Base-by-base conservation (phyloP, 208 protist species). In the Trichomonas vaginalis region DNA sequence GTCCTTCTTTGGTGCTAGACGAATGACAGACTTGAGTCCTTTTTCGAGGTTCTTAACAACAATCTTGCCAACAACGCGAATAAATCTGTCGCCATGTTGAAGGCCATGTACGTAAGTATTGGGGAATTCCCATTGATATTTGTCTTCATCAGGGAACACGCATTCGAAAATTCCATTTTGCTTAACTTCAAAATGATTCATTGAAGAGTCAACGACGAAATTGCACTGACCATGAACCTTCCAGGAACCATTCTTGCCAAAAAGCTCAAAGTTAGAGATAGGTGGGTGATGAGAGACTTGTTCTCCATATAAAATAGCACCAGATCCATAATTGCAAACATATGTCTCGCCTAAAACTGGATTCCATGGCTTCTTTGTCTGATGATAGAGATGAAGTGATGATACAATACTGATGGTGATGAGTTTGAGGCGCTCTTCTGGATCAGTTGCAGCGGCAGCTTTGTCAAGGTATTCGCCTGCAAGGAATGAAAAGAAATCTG, bases 261-360 rank as follows among this genome's bases (percentile, higher is more conserved):
- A 92, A 0, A 96, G n/a, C 62, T 96, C 82, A 17, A 87, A 48
- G 21, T 95, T 70, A 17, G 96, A 96, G 3, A 96, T 83, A 35
- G 96, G 96, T 45, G 96, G 96, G 45, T 96, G 96, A 37, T 96
- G 96, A 42, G 61, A 90, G 23, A 83, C 95, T 37, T 96, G 96
- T 70, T 96, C 96, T 14, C 62, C 40, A 92, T 80, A 96, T 1
- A 96, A 61, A 4, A 45, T 96, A 23, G 82, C 62, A 10, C 96
- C 96, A 95, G 82, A 79, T 80, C 32, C 12, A 39, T n/a, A 96
- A 9, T 49, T 39, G 9, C 95, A 48, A 35, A 61, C 23, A 49
- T 46, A 95, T 39, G 79, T 95, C 40, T 88, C 70, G 32, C 48
- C 95, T 10, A 92, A 48, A n/a, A 96, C 95, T 70, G 96, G 96